Percentiles rank a stretch among this genome's conserved stretches.
These are phyloP conservation scores for Metschnikowia noctiluminum DNA, from an alignment of 805 yeast species.

Conservation along the genomic window DNA sequence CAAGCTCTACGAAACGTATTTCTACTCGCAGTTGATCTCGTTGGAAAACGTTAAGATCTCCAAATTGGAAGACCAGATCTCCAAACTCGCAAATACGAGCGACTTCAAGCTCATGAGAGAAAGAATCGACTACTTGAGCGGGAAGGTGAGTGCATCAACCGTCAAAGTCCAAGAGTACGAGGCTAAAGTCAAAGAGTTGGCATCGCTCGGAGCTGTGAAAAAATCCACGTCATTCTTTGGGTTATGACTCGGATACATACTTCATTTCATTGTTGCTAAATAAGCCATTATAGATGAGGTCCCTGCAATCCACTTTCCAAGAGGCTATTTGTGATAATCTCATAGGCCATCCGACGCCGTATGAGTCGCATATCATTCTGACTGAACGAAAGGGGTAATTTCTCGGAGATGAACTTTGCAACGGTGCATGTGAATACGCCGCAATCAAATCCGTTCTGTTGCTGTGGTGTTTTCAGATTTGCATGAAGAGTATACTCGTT, in stretches of 20 bases:
- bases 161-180: conserved; percentile 34
- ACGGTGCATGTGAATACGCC: conserved; percentile 90
- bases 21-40: conserved; percentile 50
- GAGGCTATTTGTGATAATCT: conserved; percentile 39
- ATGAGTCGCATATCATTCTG: conserved; percentile 68
- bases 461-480: conserved; percentile 62
- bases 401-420: conserved; percentile 58
- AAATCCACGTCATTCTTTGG: conserved; percentile 14
- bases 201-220: conserved; percentile 3
- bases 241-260: conserved; percentile 2
- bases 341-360: conserved; percentile 67
- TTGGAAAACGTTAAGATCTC: conserved; percentile 61
- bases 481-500: conserved; percentile 25
- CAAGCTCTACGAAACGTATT: conserved; percentile 62
- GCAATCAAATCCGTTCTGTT: conserved; percentile 88
- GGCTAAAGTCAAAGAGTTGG: conserved; percentile 23
- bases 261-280: neutral
- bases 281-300: conserved; percentile 11
- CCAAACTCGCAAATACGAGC: conserved; percentile 49
- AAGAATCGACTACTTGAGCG: conserved; percentile 63
- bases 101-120: conserved; percentile 53
- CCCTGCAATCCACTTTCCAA: conserved; percentile 16
- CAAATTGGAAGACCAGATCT: conserved; percentile 69
- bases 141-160: conserved; percentile 63
- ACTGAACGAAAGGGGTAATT: conserved; percentile 47